Evolutionary conservation across 805 yeast species (phyloP).

Genomic region (Sugiyamaella americana): DNA sequence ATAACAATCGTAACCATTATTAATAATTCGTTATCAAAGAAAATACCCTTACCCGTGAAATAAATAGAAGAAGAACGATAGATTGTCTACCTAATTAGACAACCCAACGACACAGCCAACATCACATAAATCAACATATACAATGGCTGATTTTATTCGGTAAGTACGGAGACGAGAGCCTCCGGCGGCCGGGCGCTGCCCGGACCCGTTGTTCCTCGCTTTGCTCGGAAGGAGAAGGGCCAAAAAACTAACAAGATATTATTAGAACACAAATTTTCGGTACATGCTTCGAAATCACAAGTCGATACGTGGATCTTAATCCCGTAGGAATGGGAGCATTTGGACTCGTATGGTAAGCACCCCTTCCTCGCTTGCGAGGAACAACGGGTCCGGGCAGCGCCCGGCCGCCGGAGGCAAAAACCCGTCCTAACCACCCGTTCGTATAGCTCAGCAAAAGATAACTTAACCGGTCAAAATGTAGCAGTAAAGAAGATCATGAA

Average conservation of each 20-base stretch:
- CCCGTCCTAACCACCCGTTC: too few species aligned
- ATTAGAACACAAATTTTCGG: slow-evolving; percentile 85
- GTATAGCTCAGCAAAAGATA: slow-evolving; percentile 73
- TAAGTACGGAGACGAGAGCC: slow-evolving; percentile 6
- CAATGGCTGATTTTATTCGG: slow-evolving; percentile 31
- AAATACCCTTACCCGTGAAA: too few species aligned
- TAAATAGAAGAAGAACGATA: too few species aligned
- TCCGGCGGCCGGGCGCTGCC: neutral
- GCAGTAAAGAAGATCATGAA: slow-evolving; percentile 98
- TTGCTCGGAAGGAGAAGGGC: neutral
- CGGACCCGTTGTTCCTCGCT: neutral
- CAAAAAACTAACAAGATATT: slow-evolving; percentile 1
- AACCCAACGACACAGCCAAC: too few species aligned
- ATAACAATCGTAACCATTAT: too few species aligned
- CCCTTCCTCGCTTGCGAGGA: neutral
- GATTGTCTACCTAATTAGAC: too few species aligned
- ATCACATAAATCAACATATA: too few species aligned
- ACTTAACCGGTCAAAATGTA: slow-evolving; percentile 82
- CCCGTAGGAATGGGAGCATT: slow-evolving; percentile 99
- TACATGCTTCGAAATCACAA: slow-evolving; percentile 86
- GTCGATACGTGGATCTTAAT: slow-evolving; percentile 80
- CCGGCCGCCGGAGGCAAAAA: too few species aligned
- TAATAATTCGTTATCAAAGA: too few species aligned
- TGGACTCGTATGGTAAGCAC: slow-evolving; percentile 72
- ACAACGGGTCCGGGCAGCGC: neutral